Conservation (phyloP, 2,329 filamentous ascomycete genomes). For the Colletotrichum sp. region DNA sequence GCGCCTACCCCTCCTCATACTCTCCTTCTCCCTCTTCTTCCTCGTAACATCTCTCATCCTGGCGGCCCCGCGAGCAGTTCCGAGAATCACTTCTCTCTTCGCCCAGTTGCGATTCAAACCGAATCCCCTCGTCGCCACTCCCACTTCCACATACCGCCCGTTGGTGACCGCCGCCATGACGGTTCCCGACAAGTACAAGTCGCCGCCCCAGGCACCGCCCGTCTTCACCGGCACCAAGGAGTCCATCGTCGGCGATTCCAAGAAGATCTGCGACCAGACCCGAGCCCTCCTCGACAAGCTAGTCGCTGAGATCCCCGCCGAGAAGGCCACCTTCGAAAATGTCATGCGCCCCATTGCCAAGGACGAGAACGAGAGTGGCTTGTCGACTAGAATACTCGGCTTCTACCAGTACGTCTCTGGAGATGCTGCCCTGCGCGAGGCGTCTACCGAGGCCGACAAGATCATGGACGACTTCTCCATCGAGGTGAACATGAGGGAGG, state of each 20-base stretch:
- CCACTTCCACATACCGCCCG: constrained; percentile 31
- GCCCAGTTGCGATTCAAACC: constrained; percentile 55
- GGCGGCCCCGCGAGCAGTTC: constrained; percentile 66
- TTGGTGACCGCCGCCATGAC: constrained; percentile 66
- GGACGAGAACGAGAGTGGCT: constrained; percentile 70
- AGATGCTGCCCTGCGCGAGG: constrained; percentile 72
- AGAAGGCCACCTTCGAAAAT: constrained; percentile 59
- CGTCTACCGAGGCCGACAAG: constrained; percentile 78
- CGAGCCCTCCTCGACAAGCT: constrained; percentile 71
- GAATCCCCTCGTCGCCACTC: constrained; percentile 29
- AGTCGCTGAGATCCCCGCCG: constrained; percentile 62
- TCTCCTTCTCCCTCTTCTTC: constrained; percentile 62
- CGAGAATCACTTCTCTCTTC: constrained; percentile 64
- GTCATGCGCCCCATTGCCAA: constrained; percentile 71
- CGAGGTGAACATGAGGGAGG: constrained; percentile 81
- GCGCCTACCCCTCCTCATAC: constrained; percentile 38
- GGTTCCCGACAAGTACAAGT: constrained; percentile 66
- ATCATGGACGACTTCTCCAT: constrained; percentile 79
- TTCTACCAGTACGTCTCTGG: constrained; percentile 84
- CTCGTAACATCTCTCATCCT: constrained; percentile 64
- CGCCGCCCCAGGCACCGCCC: constrained; percentile 79
- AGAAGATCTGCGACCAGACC: constrained; percentile 67
- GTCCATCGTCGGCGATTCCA: constrained; percentile 70
- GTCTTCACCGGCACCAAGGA: constrained; percentile 78
- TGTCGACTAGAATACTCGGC: constrained; percentile 70